Base-by-base conservation (phyloP, 2,329 filamentous ascomycete species). In the Pseudogymnoascus sp. region DNA sequence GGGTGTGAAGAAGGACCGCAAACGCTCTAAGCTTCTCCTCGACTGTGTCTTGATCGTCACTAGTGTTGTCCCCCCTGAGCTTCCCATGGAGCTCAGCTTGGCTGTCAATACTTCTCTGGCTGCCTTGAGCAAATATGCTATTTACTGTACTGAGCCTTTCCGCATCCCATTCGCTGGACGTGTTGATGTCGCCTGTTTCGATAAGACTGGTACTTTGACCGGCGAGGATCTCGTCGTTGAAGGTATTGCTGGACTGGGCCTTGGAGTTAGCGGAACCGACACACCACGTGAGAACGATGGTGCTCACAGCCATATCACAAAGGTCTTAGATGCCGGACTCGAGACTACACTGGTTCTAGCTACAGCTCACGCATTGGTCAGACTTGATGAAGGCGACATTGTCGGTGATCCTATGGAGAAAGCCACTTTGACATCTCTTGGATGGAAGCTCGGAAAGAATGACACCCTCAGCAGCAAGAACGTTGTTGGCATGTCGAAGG, bases 351-450 rank as follows among this genome's bases (percentile, higher is more conserved):
- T 99, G 63, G 94, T 97, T 62, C 85, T 99, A 62, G 93, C 94
- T 44, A 96, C 92, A 11, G 94, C 94, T 2, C 94, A 99, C 73
- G 94, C 94, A 44, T 81, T 99, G 28, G 95, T 99, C 60, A 97
- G 93, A 74, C 83, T 99, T 14, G 94, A 99, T 68, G 94, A 99
- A 74, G 94, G 94, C 18, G 94, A 99, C 11, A 89, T 97, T 69
- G 94, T 99, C 50, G 94, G 94, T 71, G 94, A 99, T 72, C 94
- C 94, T 1, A 99, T 99, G 94, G 94, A 99, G 74, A 97, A 97
- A 77, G 94, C 94, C 50, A 97, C 94, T 1, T 80, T 99, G 28
- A 80, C 83, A 59, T 92, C 93, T 63, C 86, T 99, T 10, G 92
- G 93, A 62, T 99, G 94, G 94, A 87, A 83, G 63, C 82, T 99